phyloP scores from a whole-genome alignment of 306 rosid genomes.

The Ormosia semicastrata region DNA sequence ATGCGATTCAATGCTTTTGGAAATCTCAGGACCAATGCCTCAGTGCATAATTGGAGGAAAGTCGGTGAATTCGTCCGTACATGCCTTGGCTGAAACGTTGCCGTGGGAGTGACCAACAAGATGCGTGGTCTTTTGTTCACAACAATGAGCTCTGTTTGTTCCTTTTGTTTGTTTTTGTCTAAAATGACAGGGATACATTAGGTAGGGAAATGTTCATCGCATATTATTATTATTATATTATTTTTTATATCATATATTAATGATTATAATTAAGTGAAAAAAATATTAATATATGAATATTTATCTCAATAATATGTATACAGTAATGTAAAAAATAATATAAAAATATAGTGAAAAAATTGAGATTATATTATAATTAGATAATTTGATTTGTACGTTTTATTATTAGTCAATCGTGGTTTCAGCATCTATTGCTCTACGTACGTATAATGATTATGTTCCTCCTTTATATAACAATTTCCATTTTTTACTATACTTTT shows the following conservation, averaged over 20 bases:
- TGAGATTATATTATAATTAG: no score
- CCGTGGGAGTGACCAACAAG: constrained; percentile 1
- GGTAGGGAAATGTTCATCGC: no score
- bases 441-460: background rate
- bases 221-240: no score
- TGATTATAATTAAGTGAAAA: no score
- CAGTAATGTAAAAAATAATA: no score
- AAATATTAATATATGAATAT: no score
- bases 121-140: constrained; percentile 28
- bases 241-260: no score
- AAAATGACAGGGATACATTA: constrained; percentile 4
- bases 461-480: no score
- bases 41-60: background rate
- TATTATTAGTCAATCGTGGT: constrained; percentile 4
- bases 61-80: constrained; percentile 18
- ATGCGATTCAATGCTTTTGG: constrained; percentile 8
- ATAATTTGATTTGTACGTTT: background rate
- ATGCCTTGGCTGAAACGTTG: background rate
- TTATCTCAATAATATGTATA: no score
- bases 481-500: no score
- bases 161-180: constrained; percentile 27
- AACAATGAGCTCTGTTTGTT: constrained; percentile 18
- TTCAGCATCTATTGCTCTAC: background rate
- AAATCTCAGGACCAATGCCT: background rate
- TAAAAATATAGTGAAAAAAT: no score